A percentile compares a stretch with the other conserved stretches of the same genome.
phyloP scores from a whole-genome alignment of 2,329 filamentous ascomycete genomes.

The Chrysoporthe puriensis region DNA sequence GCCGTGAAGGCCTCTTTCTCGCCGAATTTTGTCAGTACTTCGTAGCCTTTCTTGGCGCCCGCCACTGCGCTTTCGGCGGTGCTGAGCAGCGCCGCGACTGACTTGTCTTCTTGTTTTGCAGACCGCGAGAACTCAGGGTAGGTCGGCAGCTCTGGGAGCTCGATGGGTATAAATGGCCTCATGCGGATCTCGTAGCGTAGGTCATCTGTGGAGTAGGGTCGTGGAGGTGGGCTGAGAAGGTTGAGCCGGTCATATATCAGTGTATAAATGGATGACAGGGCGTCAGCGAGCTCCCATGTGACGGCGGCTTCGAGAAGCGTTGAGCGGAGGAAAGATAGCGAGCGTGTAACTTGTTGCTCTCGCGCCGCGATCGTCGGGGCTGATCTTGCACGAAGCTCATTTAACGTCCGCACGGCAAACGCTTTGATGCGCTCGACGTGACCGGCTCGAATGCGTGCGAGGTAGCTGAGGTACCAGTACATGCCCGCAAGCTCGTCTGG shows the following conservation, averaged over 20 bases:
- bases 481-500: constrained; percentile 82
- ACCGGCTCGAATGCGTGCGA: constrained; percentile 68
- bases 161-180: constrained; percentile 76
- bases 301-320: constrained; percentile 68
- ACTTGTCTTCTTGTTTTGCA: constrained; percentile 44
- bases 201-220: constrained; percentile 69
- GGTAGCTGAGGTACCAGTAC: constrained; percentile 86
- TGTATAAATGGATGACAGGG: constrained; percentile 66
- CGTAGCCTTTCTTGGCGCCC: constrained; percentile 58
- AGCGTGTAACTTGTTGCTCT: constrained; percentile 51
- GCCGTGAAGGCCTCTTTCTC: constrained; percentile 58
- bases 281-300: constrained; percentile 59
- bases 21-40: constrained; percentile 57
- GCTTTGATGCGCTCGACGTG: constrained; percentile 75
- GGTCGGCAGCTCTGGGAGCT: constrained; percentile 67
- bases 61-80: constrained; percentile 51
- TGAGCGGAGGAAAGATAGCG: constrained; percentile 60
- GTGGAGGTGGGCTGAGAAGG: constrained; percentile 53
- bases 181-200: constrained; percentile 83
- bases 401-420: constrained; percentile 55
- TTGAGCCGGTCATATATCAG: constrained; percentile 60
- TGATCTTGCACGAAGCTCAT: constrained; percentile 36
- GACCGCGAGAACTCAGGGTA: constrained; percentile 62
- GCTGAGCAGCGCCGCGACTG: constrained; percentile 46
- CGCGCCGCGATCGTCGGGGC: constrained; percentile 37